Base-by-base conservation (phyloP, 768 basidiomycete genomes). In the Auricularia sp. region DNA sequence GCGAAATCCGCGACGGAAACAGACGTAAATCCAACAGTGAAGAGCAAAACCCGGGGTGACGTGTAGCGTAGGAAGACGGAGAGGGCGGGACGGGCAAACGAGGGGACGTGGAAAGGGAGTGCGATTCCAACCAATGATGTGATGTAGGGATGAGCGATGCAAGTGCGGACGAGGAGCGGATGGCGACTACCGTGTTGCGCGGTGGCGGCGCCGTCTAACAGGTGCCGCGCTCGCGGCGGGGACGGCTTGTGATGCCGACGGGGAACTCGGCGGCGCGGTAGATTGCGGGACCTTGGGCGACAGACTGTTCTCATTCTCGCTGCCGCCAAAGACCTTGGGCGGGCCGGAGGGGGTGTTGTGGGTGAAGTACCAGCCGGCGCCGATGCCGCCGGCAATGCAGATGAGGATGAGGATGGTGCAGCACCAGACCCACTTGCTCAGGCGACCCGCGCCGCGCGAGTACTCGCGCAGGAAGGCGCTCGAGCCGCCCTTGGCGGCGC, bases 341-440 rank as follows among this genome's bases (percentile, higher is more conserved):
- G 74, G 76, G 54, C 80, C 76, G 70, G 86, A 79, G 56, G 75
- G 72, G 33, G 74, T 72, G 54, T 81, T 81, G 68, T 85, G 83
- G 10, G 85, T 78, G 34, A 84, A 65, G 67, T 82, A 87, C 74
- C 82, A 81, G 39, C 84, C 88, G 16, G 88, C 69, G 29, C 80
- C 88, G 21, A 86, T 78, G 1, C 80, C 88, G 14, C 78, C 82
- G 1, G 78, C 84, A 42, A 83, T 81, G 65, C 76, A 74, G 21
- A 85, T 62, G 63, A 91, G 69, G 45, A 92, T 70, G 35, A 84
- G 2, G 16, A 90, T 67, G n/a, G 84, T 88, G 45, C 85, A 69
- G 62, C 90, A 65, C 86, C 87, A 90, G 2, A 92, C 83, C 85
- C 84, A 89, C 42, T 84, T 80, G 3, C 82, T 83, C 65, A 87